phyloP scores from a whole-genome alignment of 2,329 filamentous ascomycete species.

The Fusarium metavorans region DNA sequence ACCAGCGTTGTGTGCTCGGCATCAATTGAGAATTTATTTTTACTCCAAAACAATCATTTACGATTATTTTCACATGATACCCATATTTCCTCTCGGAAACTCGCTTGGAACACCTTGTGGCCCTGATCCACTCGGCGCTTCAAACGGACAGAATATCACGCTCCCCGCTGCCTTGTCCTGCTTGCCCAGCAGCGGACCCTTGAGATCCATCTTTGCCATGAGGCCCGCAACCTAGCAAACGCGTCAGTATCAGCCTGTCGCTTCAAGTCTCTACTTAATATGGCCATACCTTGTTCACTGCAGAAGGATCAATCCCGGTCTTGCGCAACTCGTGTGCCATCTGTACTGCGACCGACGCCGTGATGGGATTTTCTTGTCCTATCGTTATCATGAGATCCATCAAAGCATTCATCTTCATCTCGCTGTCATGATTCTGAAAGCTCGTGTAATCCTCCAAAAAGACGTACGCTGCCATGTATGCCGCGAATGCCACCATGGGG shows the following conservation, averaged over 20 bases:
- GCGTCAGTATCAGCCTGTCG: no score
- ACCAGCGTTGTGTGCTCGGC: no score
- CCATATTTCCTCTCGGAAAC: slow-evolving; percentile 13
- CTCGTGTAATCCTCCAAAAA: slow-evolving; percentile 78
- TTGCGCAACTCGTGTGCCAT: slow-evolving; percentile 73
- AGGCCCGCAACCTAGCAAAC: slow-evolving; percentile 25
- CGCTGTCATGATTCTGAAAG: slow-evolving; percentile 61
- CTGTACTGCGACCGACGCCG: slow-evolving; percentile 77
- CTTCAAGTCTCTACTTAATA: no score
- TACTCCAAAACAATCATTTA: background rate
- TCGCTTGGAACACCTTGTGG: slow-evolving; percentile 27
- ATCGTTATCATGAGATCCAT: slow-evolving; percentile 75
- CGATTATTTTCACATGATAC: background rate
- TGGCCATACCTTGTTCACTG: slow-evolving; percentile 30
- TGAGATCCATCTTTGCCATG: slow-evolving; percentile 23
- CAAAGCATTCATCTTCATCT: slow-evolving; percentile 73
- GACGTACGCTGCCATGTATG: slow-evolving; percentile 78
- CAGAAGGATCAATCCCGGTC: slow-evolving; percentile 41
- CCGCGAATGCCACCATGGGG: slow-evolving; percentile 76
- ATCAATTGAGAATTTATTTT: no score
- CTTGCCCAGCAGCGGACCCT: slow-evolving; percentile 33
- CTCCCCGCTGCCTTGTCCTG: slow-evolving; percentile 23
- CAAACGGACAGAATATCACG: slow-evolving; percentile 41
- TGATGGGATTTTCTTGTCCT: slow-evolving; percentile 73
- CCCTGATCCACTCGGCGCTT: slow-evolving; percentile 9